Evolutionary conservation across 2,329 filamentous ascomycete genomes (phyloP).

Genomic region (Pestalotiopsis sp.): DNA sequence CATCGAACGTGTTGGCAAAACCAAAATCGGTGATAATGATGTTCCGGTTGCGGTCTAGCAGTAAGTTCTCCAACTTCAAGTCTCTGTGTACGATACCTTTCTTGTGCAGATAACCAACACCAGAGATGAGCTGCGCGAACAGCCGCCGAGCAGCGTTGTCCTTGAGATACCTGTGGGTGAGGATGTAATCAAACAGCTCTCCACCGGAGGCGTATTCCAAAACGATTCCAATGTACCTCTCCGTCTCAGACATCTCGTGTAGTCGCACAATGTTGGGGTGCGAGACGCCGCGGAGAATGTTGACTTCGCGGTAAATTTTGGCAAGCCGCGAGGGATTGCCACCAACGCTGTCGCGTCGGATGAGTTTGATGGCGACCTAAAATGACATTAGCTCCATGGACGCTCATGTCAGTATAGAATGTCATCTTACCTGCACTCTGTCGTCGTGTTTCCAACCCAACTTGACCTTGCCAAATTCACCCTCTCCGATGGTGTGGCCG

Average conservation of each 20-base stretch:
- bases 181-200: constrained; percentile 96
- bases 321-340: constrained; percentile 86
- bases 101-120: constrained; percentile 96
- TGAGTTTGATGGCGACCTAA: constrained; percentile 92
- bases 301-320: constrained; percentile 97
- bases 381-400: constrained; percentile 17
- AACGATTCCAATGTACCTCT: constrained; percentile 96
- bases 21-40: constrained; percentile 99
- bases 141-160: constrained; percentile 87
- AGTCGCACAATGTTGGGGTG: constrained; percentile 97
- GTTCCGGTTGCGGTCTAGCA: constrained; percentile 94
- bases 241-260: constrained; percentile 98
- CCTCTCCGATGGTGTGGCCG: constrained; percentile 94
- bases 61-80: constrained; percentile 92
- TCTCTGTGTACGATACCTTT: constrained; percentile 98
- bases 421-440: constrained; percentile 70
- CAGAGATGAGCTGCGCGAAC: constrained; percentile 94
- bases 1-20: constrained; percentile 96
- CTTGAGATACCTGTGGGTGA: constrained; percentile 95
- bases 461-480: constrained; percentile 98
- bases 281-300: constrained; percentile 82
- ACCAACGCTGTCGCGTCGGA: constrained; percentile 87
- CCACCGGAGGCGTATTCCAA: constrained; percentile 97
- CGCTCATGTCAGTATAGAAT: constrained; percentile 12
- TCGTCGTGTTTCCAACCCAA: constrained; percentile 97